Percentiles rank a stretch among this genome's conserved stretches.
Evolutionary conservation across 1,284 basidiomycete genomes (phyloP).

Genomic region (Stereum hirsutum): DNA sequence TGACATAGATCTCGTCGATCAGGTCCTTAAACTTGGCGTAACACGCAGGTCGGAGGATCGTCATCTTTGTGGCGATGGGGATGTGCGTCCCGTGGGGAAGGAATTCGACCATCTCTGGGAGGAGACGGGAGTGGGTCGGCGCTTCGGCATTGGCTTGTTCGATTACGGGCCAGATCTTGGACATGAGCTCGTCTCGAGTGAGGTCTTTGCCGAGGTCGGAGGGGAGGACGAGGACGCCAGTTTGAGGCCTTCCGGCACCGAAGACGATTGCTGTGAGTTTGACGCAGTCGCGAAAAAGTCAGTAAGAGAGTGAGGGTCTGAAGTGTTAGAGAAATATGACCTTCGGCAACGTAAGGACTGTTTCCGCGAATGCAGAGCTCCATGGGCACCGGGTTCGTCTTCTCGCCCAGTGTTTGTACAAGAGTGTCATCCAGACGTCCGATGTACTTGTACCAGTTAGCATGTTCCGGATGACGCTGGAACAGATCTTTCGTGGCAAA

Average conservation of each 20-base stretch:
- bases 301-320: no score
- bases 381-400: constrained; percentile 35
- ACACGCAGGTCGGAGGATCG: constrained; percentile 30
- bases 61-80: constrained; percentile 37
- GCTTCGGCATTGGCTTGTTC: constrained; percentile 40
- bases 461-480: constrained; percentile 31
- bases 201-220: constrained; percentile 33
- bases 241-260: constrained; percentile 41
- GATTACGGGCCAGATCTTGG: constrained; percentile 37
- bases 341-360: constrained; percentile 14
- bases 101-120: constrained; percentile 41
- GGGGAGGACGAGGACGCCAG: constrained; percentile 48
- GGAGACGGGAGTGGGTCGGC: constrained; percentile 42
- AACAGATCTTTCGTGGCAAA: constrained; percentile 56
- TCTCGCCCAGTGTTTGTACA: constrained; percentile 41
- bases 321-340: no score
- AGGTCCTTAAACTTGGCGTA: constrained; percentile 40
- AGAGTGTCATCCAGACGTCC: constrained; percentile 55
- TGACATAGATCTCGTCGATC: constrained; percentile 20
- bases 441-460: constrained; percentile 40
- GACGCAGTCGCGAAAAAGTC: no score
- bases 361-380: not conserved
- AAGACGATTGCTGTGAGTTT: constrained; percentile 60
- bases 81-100: constrained; percentile 29
- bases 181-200: constrained; percentile 26